Percentiles rank a stretch among this genome's conserved stretches.
Conservation (phyloP, 2,329 filamentous ascomycete genomes). For the Cercospora zeae-maydis region DNA sequence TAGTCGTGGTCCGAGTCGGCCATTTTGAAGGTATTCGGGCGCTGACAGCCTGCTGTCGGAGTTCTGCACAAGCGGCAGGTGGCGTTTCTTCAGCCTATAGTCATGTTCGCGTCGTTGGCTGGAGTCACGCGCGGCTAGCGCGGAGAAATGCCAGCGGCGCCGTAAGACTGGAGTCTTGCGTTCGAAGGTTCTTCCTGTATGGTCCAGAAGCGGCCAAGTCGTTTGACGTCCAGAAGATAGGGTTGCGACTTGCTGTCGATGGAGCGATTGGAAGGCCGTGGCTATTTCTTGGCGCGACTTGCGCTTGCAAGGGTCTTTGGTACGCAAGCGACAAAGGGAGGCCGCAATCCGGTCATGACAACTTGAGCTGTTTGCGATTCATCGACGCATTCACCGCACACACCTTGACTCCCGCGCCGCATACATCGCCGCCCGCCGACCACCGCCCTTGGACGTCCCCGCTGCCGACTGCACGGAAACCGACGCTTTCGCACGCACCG, state of each 20-base stretch:
- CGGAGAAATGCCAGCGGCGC: not conserved
- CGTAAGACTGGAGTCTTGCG: not conserved
- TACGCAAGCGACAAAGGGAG: not conserved
- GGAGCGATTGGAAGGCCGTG: not conserved
- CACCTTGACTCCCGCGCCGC: not conserved
- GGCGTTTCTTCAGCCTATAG: not conserved
- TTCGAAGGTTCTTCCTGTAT: not conserved
- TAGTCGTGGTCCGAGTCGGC: conserved; percentile 34
- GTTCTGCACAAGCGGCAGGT: conserved; percentile 3
- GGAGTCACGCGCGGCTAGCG: not conserved
- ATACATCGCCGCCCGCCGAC: not conserved
- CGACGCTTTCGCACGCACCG: conserved; percentile 3
- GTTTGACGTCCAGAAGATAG: not conserved
- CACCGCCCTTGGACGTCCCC: not conserved
- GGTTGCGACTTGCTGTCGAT: not conserved
- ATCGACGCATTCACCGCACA: conserved; percentile 9
- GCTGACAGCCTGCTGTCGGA: not conserved
- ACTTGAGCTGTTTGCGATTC: conserved; percentile 2
- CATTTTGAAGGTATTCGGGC: conserved; percentile 20
- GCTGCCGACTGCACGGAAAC: not conserved
- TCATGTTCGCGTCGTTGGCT: conserved; percentile 2
- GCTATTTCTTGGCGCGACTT: not conserved
- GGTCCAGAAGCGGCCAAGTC: not conserved
- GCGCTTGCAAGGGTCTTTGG: not conserved
- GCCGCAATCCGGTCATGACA: conserved; percentile 1